A percentile compares a stretch with the other conserved stretches of the same genome.
These are phyloP conservation scores for Tricholomella constricta DNA, from an alignment of 768 basidiomycete species.

Conservation along the genomic window DNA sequence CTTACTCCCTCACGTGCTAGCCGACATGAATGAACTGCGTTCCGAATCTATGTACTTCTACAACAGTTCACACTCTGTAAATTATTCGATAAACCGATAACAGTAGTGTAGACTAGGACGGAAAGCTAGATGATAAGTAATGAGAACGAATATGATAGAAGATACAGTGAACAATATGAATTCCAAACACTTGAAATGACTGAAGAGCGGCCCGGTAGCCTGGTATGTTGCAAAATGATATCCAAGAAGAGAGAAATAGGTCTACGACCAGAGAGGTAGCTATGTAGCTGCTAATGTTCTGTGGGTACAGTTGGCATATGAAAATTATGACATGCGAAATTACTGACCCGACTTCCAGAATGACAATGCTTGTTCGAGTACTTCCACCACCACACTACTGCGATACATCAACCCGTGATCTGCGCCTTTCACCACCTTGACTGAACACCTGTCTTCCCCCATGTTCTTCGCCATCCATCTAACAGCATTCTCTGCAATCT, in stretches of 20 bases:
- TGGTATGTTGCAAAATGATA: slow-evolving; percentile 16
- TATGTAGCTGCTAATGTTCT: neutral
- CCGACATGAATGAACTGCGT: neutral
- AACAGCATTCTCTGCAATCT: slow-evolving; percentile 88
- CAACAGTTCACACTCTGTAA: slow-evolving; percentile 8
- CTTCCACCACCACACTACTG: slow-evolving; percentile 83
- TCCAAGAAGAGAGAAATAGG: slow-evolving; percentile 3
- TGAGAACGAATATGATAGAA: slow-evolving; percentile 14
- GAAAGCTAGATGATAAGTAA: slow-evolving; percentile 11
- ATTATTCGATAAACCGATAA: slow-evolving; percentile 14
- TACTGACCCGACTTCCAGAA: slow-evolving; percentile 46
- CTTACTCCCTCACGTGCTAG: neutral
- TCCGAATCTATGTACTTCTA: slow-evolving; percentile 1
- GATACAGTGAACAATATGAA: slow-evolving; percentile 21
- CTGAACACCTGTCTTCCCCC: slow-evolving; percentile 70
- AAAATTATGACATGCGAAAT: neutral
- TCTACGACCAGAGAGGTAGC: neutral
- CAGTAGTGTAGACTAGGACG: slow-evolving; percentile 18
- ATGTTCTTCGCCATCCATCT: slow-evolving; percentile 91
- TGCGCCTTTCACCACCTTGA: slow-evolving; percentile 84
- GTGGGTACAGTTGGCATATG: neutral
- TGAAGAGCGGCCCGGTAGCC: slow-evolving; percentile 3
- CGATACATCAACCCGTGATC: slow-evolving; percentile 95
- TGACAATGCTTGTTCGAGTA: slow-evolving; percentile 68
- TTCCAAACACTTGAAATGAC: slow-evolving; percentile 7